Percentiles rank a stretch among this genome's conserved stretches.
These are phyloP conservation scores for Flagelloscypha sp. DNA, from an alignment of 768 basidiomycete species.

Conservation along the genomic window DNA sequence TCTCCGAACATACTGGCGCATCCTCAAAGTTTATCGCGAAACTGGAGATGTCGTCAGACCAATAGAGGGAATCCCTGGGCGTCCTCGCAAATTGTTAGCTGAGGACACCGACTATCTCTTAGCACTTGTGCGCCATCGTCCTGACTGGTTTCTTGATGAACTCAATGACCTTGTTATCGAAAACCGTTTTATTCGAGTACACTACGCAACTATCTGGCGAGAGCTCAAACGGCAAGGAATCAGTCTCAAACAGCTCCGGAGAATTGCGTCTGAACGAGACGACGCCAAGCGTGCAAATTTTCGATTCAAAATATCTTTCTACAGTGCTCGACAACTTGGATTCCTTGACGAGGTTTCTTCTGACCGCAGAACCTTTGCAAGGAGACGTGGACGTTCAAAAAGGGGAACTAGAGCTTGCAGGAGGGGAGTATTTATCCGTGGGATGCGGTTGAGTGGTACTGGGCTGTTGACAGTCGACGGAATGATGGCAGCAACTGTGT, in stretches of 20 bases:
- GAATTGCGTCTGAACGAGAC: conserved; percentile 23
- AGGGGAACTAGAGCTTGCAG: conserved; percentile 17
- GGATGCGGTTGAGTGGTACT: conserved; percentile 16
- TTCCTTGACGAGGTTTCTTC: conserved; percentile 28
- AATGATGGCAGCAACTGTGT: conserved; percentile 17
- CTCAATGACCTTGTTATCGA: conserved; percentile 10
- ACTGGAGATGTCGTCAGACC: conserved; percentile 11
- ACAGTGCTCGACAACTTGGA: conserved; percentile 22
- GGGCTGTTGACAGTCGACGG: conserved; percentile 24
- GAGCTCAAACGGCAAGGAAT: conserved; percentile 20
- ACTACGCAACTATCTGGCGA: conserved; percentile 24
- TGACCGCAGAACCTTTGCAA: conserved; percentile 16
- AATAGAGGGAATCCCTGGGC: neutral
- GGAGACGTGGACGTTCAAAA: conserved; percentile 14
- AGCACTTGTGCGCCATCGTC: conserved; percentile 13
- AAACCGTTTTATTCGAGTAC: conserved; percentile 25
- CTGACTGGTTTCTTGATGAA: conserved; percentile 28
- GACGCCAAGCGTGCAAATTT: conserved; percentile 18
- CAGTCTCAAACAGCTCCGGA: conserved; percentile 21
- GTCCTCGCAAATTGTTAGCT: conserved; percentile 8
- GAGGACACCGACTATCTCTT: conserved; percentile 20
- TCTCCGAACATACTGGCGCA: conserved; percentile 15
- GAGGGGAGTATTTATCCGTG: conserved; percentile 22
- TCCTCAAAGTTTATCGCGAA: conserved; percentile 9
- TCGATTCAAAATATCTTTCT: conserved; percentile 19